Percentiles rank a stretch among this genome's conserved stretches.
These are phyloP conservation scores for Volvariella surrecta DNA, from an alignment of 1,284 basidiomycete genomes.

Conservation along the genomic window DNA sequence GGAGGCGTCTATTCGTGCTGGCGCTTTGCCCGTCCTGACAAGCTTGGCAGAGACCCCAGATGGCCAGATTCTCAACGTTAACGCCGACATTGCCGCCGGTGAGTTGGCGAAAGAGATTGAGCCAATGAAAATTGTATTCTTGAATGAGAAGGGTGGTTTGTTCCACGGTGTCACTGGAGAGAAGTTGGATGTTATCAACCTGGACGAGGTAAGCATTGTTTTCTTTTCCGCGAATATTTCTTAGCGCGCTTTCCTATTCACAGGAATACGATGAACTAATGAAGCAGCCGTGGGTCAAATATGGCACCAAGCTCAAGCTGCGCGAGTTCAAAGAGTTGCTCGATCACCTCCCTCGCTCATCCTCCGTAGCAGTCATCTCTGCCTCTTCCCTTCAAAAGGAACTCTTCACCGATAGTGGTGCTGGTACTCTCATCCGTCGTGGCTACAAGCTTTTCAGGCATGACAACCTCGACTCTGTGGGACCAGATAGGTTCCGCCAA, in stretches of 20 bases:
- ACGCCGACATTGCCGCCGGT: constrained; percentile 93
- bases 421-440: constrained; percentile 94
- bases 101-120: constrained; percentile 95
- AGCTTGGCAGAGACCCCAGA: constrained; percentile 86
- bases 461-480: constrained; percentile 73
- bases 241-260: constrained; percentile 3
- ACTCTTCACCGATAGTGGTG: constrained; percentile 97
- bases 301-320: constrained; percentile 98
- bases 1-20: constrained; percentile 90
- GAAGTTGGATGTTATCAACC: constrained; percentile 93
- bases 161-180: constrained; percentile 96
- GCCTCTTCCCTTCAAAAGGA: constrained; percentile 93
- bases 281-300: constrained; percentile 99
- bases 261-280: constrained; percentile 95
- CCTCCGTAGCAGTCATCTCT: constrained; percentile 97
- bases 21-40: constrained; percentile 89
- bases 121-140: constrained; percentile 98
- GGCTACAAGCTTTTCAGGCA: constrained; percentile 98
- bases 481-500: constrained; percentile 88
- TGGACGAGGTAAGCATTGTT: constrained; percentile 73
- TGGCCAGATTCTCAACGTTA: constrained; percentile 94
- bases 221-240: background rate
- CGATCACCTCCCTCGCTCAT: constrained; percentile 95
- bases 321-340: constrained; percentile 99
- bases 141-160: constrained; percentile 97